phyloP scores from a whole-genome alignment of 441 rosid genomes.

The Macaranga tanarius region DNA sequence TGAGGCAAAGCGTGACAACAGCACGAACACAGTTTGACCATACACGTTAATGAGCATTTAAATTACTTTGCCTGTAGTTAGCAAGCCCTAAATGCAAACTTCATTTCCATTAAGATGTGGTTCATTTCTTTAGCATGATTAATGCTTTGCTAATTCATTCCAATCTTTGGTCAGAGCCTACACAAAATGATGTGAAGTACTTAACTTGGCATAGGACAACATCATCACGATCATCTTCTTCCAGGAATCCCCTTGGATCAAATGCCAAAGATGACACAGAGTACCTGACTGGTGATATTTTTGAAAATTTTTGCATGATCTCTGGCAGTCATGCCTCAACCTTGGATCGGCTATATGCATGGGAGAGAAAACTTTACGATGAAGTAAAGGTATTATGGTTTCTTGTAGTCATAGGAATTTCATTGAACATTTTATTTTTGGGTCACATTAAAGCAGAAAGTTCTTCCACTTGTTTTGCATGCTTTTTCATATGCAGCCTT shows the following conservation, averaged over 20 bases:
- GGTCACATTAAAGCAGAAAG: slow-evolving; percentile 1
- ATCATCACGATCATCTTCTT: slow-evolving; percentile 79
- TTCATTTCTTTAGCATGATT: not conserved
- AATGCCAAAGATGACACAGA: slow-evolving; percentile 60
- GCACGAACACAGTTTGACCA: too few relatives aligned
- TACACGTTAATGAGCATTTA: not conserved
- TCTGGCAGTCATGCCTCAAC: slow-evolving; percentile 97
- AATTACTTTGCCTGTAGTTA: not conserved
- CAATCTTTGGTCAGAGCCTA: slow-evolving; percentile 53
- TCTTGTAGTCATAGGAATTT: not conserved
- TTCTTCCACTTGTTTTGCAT: not conserved
- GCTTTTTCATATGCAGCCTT: not conserved
- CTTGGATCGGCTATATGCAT: slow-evolving; percentile 86
- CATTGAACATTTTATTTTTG: not conserved
- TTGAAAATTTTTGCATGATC: slow-evolving; percentile 72
- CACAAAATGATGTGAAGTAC: slow-evolving; percentile 60
- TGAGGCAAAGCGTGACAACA: not conserved
- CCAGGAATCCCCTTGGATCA: slow-evolving; percentile 62
- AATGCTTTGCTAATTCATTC: slow-evolving; percentile 21
- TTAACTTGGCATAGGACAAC: slow-evolving; percentile 92
- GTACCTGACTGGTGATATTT: slow-evolving; percentile 55
- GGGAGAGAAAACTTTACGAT: slow-evolving; percentile 97
- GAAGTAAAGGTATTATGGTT: slow-evolving; percentile 81
- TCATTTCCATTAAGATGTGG: not conserved
- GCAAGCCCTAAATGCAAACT: not conserved